phyloP scores from a whole-genome alignment of 345 rosid species.

The Hypericum androsaemum region DNA sequence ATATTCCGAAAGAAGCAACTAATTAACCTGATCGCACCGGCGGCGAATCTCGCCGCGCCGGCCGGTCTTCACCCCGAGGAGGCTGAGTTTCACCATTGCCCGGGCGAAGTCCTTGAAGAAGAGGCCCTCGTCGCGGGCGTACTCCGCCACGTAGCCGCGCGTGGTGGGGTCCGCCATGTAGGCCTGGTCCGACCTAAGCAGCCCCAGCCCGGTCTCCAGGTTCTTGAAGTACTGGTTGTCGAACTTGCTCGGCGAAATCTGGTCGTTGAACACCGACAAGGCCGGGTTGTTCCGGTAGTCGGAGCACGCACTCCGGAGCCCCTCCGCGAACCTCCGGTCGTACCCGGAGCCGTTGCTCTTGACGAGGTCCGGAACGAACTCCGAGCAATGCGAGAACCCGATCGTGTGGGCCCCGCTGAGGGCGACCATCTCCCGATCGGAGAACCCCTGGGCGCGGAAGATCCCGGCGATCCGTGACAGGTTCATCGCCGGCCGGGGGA shows the following conservation, averaged over 20 bases:
- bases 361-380: slow-evolving; percentile 30
- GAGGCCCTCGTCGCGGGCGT: slow-evolving; percentile 27
- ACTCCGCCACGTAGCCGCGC: slow-evolving; percentile 24
- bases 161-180: slow-evolving; percentile 26
- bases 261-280: slow-evolving; percentile 48
- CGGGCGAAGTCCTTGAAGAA: slow-evolving; percentile 38
- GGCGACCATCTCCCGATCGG: slow-evolving; percentile 17
- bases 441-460: slow-evolving; percentile 5
- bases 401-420: slow-evolving; percentile 34
- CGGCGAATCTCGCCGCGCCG: slow-evolving; percentile 44
- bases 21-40: slow-evolving; percentile 25
- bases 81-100: slow-evolving; percentile 42
- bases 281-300: slow-evolving; percentile 24
- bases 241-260: slow-evolving; percentile 42
- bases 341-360: slow-evolving; percentile 15
- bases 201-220: slow-evolving; percentile 33
- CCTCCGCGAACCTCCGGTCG: slow-evolving; percentile 33
- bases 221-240: slow-evolving; percentile 46
- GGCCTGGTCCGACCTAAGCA: slow-evolving; percentile 27
- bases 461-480: slow-evolving; percentile 3
- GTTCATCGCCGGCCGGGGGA: slow-evolving; percentile 9
- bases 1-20: too few relatives aligned
- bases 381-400: slow-evolving; percentile 51
- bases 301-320: slow-evolving; percentile 24
- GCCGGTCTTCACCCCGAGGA: slow-evolving; percentile 28